phyloP scores from a whole-genome alignment of 805 yeast genomes.

The Zygoascus flipseniorum region DNA sequence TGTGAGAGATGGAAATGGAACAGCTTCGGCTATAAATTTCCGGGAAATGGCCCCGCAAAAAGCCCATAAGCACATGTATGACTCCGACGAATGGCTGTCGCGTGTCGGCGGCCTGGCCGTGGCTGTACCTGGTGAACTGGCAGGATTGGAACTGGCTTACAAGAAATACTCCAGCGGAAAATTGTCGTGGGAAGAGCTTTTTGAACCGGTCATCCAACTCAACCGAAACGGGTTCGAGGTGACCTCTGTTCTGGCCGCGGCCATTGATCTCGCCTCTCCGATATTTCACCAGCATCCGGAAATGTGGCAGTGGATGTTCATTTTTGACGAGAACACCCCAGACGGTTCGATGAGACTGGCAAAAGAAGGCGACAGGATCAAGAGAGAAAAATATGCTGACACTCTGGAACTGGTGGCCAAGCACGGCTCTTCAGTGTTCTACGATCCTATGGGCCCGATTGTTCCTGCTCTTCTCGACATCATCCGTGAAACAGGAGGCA shows the following conservation, averaged over 20 bases:
- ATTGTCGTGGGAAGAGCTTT: constrained; percentile 60
- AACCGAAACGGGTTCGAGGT: constrained; percentile 59
- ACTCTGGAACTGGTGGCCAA: constrained; percentile 61
- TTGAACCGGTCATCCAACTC: constrained; percentile 65
- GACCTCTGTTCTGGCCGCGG: constrained; percentile 35
- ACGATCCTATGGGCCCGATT: constrained; percentile 73
- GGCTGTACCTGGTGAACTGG: constrained; percentile 86
- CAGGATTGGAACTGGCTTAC: constrained; percentile 64
- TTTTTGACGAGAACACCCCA: constrained; percentile 6
- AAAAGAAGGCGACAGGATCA: constrained; percentile 50
- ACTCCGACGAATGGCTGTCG: constrained; percentile 38
- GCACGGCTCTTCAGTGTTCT: constrained; percentile 74
- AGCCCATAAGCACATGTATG: constrained; percentile 60
- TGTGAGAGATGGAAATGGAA: constrained; percentile 35
- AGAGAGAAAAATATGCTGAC: constrained; percentile 52
- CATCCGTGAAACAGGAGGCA: constrained; percentile 54
- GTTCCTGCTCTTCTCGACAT: constrained; percentile 49
- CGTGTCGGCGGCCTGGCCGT: constrained; percentile 80
- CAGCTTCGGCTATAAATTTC: constrained; percentile 65
- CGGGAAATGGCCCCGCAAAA: constrained; percentile 76
- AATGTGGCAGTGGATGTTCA: constrained; percentile 28
- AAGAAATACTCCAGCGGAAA: constrained; percentile 60
- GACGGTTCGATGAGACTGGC: constrained; percentile 27
- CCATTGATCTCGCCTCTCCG: constrained; percentile 34
- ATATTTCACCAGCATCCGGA: constrained; percentile 15